phyloP scores from a whole-genome alignment of 345 rosid genomes.

The Pistacia vera region DNA sequence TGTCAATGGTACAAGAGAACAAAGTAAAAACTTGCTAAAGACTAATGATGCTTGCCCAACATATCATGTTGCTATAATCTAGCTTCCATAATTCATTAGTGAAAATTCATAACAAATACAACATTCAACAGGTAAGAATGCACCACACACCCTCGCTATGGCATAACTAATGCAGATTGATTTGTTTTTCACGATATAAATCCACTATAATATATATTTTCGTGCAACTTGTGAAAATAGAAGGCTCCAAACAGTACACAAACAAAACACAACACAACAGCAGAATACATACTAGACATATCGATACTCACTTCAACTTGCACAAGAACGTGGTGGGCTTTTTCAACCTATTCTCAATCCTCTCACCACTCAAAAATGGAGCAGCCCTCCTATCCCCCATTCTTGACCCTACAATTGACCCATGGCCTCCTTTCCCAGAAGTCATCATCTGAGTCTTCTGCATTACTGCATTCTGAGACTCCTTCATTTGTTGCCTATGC shows the following conservation, averaged over 20 bases:
- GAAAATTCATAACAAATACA: not conserved
- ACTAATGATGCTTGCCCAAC: not conserved
- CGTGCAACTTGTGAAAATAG: not conserved
- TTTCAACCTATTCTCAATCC: constrained; percentile 90
- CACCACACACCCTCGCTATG: not conserved
- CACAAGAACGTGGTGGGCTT: constrained; percentile 99
- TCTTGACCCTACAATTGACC: constrained; percentile 70
- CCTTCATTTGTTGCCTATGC: constrained; percentile 67
- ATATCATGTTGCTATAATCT: not conserved
- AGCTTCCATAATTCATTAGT: not conserved
- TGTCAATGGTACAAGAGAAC: constrained; percentile 12
- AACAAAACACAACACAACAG: not conserved
- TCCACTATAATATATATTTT: not conserved
- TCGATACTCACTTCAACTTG: constrained; percentile 88
- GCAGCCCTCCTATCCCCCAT: constrained; percentile 82
- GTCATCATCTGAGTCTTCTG: constrained; percentile 58
- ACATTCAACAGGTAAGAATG: not conserved
- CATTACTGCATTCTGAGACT: constrained; percentile 48
- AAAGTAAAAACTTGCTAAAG: not conserved
- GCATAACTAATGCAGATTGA: not conserved
- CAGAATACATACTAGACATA: not conserved
- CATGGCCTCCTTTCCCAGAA: constrained; percentile 70
- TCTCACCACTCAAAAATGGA: constrained; percentile 69
- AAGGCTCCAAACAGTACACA: not conserved
- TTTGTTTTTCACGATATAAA: not conserved